A percentile compares a stretch with the other conserved stretches of the same genome.
Conservation (phyloP, 129 eudicot species). For the Centella asiatica region DNA sequence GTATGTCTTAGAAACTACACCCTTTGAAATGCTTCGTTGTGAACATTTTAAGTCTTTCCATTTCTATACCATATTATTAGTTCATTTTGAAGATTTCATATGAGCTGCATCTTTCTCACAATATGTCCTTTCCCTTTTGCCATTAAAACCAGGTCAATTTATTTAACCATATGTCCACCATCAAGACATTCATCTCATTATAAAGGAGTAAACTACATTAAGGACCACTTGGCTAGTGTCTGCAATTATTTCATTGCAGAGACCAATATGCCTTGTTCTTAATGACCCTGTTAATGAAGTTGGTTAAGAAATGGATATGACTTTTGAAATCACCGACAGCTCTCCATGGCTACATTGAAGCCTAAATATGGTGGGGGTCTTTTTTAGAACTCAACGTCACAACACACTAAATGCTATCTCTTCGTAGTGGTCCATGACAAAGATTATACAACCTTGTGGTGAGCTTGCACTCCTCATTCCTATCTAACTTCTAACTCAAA, state of each 20-base stretch:
- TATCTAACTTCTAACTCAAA: background rate
- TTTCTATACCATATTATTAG: too few relatives aligned
- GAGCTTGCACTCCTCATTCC: constrained; percentile 8
- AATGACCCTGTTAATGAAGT: constrained; percentile 4
- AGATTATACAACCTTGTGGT: constrained; percentile 4
- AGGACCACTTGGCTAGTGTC: constrained; percentile 8
- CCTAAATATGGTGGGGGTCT: background rate
- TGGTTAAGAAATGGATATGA: background rate
- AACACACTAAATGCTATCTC: background rate
- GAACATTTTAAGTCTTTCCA: too few relatives aligned
- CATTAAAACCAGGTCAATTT: background rate
- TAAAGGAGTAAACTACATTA: background rate
- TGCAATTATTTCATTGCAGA: background rate
- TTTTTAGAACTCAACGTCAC: constrained; percentile 6
- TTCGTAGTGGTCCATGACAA: constrained; percentile 18
- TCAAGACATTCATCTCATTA: background rate
- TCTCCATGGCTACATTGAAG: background rate
- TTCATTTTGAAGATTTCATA: background rate
- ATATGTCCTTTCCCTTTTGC: background rate
- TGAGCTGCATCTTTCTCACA: background rate
- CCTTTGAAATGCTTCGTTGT: too few relatives aligned
- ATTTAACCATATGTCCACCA: background rate
- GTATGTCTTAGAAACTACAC: too few relatives aligned
- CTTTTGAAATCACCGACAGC: background rate
- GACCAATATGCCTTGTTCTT: constrained; percentile 9